These are phyloP conservation scores for Arthrobotrys sinensis DNA, from an alignment of 2,329 filamentous ascomycete genomes.

Conservation along the genomic window DNA sequence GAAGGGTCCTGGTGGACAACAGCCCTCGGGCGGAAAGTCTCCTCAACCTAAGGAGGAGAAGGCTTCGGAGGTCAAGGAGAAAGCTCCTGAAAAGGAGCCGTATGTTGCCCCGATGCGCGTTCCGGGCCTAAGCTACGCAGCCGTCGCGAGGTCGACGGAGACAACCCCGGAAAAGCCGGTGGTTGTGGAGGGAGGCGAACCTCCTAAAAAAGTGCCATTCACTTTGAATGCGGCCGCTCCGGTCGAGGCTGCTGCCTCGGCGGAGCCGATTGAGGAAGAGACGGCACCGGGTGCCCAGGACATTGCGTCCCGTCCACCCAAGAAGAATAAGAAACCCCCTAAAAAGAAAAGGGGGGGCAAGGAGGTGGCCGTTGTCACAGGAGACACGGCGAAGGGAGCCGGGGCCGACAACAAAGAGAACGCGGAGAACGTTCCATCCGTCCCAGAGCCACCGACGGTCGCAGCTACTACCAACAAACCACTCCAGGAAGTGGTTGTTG, in stretches of 20 bases:
- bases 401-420: neutral
- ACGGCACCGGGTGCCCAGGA: too few species aligned
- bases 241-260: neutral
- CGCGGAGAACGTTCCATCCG: too few species aligned
- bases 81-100: neutral
- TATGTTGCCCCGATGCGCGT: conserved; percentile 29
- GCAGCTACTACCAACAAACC: too few species aligned
- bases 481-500: too few species aligned
- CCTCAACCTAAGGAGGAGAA: too few species aligned
- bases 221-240: neutral
- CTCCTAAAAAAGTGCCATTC: too few species aligned
- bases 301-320: neutral
- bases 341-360: conserved; percentile 3
- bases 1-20: neutral
- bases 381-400: neutral
- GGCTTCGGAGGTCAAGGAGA: neutral
- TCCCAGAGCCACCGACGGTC: too few species aligned
- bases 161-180: neutral
- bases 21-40: neutral
- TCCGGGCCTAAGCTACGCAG: conserved; percentile 22
- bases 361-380: too few species aligned
- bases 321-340: neutral
- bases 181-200: neutral
- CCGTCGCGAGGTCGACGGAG: conserved; percentile 2
- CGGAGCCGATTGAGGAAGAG: neutral